Conservation (phyloP, 2,329 filamentous ascomycete species). For the Pseudogymnoascus sp. region DNA sequence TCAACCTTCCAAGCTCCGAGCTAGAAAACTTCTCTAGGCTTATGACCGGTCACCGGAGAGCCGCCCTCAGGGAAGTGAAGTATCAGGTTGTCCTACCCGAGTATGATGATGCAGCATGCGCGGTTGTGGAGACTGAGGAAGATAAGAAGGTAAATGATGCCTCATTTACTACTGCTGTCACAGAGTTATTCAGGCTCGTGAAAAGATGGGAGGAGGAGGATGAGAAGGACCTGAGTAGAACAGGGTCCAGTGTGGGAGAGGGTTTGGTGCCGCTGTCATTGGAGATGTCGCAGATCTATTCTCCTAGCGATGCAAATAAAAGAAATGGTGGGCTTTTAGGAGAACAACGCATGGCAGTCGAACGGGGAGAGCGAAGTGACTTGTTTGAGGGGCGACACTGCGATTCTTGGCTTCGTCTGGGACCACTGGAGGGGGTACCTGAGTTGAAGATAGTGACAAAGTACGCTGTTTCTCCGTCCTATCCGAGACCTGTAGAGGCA, state of each 20-base stretch:
- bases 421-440: background rate
- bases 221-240: background rate
- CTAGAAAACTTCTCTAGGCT: slow-evolving; percentile 8
- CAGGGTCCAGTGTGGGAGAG: background rate
- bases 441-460: slow-evolving; percentile 3
- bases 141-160: slow-evolving; percentile 12
- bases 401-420: slow-evolving; percentile 12
- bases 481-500: slow-evolving; percentile 1
- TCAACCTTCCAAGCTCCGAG: slow-evolving; percentile 13
- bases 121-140: slow-evolving; percentile 12
- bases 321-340: background rate
- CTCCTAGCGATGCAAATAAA: slow-evolving; percentile 12
- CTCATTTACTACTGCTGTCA: slow-evolving; percentile 13
- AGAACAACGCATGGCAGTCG: background rate
- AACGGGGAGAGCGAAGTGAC: slow-evolving; percentile 11
- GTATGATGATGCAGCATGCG: slow-evolving; percentile 13
- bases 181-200: slow-evolving; percentile 10
- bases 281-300: slow-evolving; percentile 9
- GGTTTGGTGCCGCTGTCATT: background rate
- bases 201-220: slow-evolving; percentile 10
- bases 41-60: slow-evolving; percentile 10
- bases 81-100: slow-evolving; percentile 14
- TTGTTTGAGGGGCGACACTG: slow-evolving; percentile 13
- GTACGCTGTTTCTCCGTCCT: background rate
- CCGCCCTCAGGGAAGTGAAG: slow-evolving; percentile 3